Conservation (phyloP, 2,329 filamentous ascomycete genomes). For the Aspergillus ibericus region DNA sequence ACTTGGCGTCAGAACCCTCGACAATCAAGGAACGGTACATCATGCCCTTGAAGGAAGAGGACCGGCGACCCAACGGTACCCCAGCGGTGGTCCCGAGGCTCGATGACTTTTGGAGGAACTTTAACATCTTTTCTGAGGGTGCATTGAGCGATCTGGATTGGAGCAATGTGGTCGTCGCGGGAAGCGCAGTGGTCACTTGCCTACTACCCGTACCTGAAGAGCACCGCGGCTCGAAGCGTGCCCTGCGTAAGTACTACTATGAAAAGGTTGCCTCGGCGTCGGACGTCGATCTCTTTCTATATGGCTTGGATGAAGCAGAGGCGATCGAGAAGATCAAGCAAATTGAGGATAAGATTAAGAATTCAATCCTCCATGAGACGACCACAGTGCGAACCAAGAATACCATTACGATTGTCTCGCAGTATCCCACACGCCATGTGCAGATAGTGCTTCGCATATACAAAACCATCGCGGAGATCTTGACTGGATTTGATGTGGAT, state of each 20-base stretch:
- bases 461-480: constrained; percentile 77
- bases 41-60: constrained; percentile 41
- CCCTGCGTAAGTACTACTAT: constrained; percentile 72
- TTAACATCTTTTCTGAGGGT: constrained; percentile 78
- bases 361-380: constrained; percentile 78
- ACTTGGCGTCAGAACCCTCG: constrained; percentile 31
- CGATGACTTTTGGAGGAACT: constrained; percentile 74
- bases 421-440: constrained; percentile 80
- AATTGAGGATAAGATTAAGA: constrained; percentile 72
- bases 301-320: constrained; percentile 73
- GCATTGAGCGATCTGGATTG: constrained; percentile 75
- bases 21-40: constrained; percentile 36
- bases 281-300: constrained; percentile 84
- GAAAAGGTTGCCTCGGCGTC: constrained; percentile 78
- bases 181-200: constrained; percentile 77
- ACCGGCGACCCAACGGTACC: constrained; percentile 63
- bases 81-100: constrained; percentile 68
- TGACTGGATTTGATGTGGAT: constrained; percentile 87
- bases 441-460: constrained; percentile 86
- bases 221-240: constrained; percentile 62
- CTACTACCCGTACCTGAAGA: constrained; percentile 68
- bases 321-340: constrained; percentile 80
- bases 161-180: constrained; percentile 78
- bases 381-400: constrained; percentile 85
- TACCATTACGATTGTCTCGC: constrained; percentile 79